A percentile compares a stretch with the other conserved stretches of the same genome.
These are phyloP conservation scores for Catunica adiposa DNA, from an alignment of 2,329 filamentous ascomycete species.

Conservation along the genomic window DNA sequence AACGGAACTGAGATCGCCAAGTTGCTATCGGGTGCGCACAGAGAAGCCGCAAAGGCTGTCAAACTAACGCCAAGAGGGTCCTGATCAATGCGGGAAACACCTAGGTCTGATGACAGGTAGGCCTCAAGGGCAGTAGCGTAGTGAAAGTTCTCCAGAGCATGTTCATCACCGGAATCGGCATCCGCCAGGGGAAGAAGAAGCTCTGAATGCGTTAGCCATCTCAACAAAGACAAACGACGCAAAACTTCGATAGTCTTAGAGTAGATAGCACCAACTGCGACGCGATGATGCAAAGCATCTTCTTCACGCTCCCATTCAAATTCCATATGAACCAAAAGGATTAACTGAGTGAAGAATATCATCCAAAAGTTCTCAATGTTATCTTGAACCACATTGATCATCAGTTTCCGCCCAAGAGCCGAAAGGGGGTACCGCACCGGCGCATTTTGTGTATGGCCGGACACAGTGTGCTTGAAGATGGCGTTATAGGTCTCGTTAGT, in stretches of 20 bases:
- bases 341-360: slow-evolving; percentile 64
- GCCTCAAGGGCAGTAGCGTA: slow-evolving; percentile 30
- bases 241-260: slow-evolving; percentile 53
- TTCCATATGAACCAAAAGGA: slow-evolving; percentile 75
- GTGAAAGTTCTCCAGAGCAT: slow-evolving; percentile 29
- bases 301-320: slow-evolving; percentile 62
- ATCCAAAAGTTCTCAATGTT: slow-evolving; percentile 55
- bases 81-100: slow-evolving; percentile 33
- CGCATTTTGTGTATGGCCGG: slow-evolving; percentile 22
- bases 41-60: slow-evolving; percentile 49
- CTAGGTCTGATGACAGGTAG: slow-evolving; percentile 46
- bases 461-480: slow-evolving; percentile 26
- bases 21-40: slow-evolving; percentile 48
- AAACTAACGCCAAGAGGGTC: slow-evolving; percentile 41
- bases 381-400: slow-evolving; percentile 66
- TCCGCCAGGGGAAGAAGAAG: slow-evolving; percentile 32
- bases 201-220: slow-evolving; percentile 48
- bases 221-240: slow-evolving; percentile 54
- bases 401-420: slow-evolving; percentile 57
- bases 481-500: slow-evolving; percentile 37
- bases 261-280: slow-evolving; percentile 56
- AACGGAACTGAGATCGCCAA: slow-evolving; percentile 45
- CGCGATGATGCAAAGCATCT: slow-evolving; percentile 40
- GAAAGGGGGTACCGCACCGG: slow-evolving; percentile 40
- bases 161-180: slow-evolving; percentile 23